Evolutionary conservation across 345 rosid genomes (phyloP).

Genomic region (Brassica incana): DNA sequence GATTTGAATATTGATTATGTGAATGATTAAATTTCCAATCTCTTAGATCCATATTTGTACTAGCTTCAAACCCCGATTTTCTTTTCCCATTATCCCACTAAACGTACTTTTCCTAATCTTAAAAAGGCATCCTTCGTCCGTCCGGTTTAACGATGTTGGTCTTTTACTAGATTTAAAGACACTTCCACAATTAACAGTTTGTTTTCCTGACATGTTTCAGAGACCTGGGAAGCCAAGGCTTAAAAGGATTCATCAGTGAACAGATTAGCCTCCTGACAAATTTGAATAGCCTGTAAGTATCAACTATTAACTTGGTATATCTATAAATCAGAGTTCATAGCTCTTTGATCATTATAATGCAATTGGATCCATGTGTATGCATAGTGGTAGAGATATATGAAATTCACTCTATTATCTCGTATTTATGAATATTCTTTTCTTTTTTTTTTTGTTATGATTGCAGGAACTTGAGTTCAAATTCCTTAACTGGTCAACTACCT

Average conservation of each 20-base stretch:
- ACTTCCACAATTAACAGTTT: too few species aligned
- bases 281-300: slow-evolving; percentile 89
- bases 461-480: slow-evolving; percentile 87
- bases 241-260: slow-evolving; percentile 85
- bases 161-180: too few species aligned
- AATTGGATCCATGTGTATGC: neutral
- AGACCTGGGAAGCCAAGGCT: slow-evolving; percentile 89
- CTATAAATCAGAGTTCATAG: neutral
- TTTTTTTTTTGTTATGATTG: neutral
- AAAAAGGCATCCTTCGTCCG: too few species aligned
- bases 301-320: slow-evolving; percentile 21
- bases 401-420: neutral
- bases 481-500: slow-evolving; percentile 72
- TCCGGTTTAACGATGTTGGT: too few species aligned
- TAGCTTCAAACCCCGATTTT: too few species aligned
- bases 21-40: too few species aligned
- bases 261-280: slow-evolving; percentile 73
- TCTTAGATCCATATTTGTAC: too few species aligned
- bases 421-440: neutral
- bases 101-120: too few species aligned
- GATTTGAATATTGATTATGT: too few species aligned
- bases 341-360: neutral
- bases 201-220: slow-evolving; percentile 44
- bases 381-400: neutral
- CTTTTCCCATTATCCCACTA: too few species aligned